phyloP scores from a whole-genome alignment of 1,284 basidiomycete genomes.

The Moesziomyces aphidis region DNA sequence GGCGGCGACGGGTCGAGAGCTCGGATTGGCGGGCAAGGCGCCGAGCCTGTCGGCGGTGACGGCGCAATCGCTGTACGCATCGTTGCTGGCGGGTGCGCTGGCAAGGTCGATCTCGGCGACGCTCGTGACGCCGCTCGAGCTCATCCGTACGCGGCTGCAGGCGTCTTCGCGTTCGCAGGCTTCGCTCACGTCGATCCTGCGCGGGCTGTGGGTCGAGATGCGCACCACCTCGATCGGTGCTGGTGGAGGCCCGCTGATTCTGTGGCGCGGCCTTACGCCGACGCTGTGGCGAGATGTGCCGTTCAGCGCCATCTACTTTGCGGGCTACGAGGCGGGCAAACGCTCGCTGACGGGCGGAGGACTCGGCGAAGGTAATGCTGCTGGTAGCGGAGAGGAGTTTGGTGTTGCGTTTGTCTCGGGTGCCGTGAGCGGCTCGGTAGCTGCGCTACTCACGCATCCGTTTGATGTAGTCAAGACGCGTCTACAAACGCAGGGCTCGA shows the following conservation, averaged over 20 bases:
- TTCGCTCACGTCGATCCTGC: constrained; percentile 47
- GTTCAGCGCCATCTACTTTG: constrained; percentile 93
- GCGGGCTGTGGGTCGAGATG: constrained; percentile 51
- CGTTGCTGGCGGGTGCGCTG: constrained; percentile 83
- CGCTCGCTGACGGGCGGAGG: constrained; percentile 65
- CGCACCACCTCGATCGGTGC: constrained; percentile 22
- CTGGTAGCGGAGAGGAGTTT: constrained; percentile 72
- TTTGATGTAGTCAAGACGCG: constrained; percentile 97
- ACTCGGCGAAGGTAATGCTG: constrained; percentile 65
- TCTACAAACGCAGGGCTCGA: constrained; percentile 72
- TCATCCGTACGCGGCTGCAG: constrained; percentile 92
- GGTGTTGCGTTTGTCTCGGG: constrained; percentile 84
- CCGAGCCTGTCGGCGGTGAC: constrained; percentile 49
- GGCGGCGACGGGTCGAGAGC: constrained; percentile 18
- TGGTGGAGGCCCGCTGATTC: constrained; percentile 74
- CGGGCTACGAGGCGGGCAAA: constrained; percentile 69
- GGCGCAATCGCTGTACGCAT: constrained; percentile 70
- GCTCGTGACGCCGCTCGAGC: constrained; percentile 87
- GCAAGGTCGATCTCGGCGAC: constrained; percentile 85
- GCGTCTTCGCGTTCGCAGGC: constrained; percentile 46
- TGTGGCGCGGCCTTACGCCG: constrained; percentile 91
- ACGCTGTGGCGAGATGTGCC: constrained; percentile 98
- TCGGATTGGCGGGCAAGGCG: constrained; percentile 11
- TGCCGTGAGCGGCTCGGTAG: constrained; percentile 73
- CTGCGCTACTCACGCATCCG: constrained; percentile 90